Percentiles rank a stretch among this genome's conserved stretches.
These are phyloP conservation scores for Lepraria neglecta DNA, from an alignment of 495 filamentous ascomycete species.

Conservation along the genomic window DNA sequence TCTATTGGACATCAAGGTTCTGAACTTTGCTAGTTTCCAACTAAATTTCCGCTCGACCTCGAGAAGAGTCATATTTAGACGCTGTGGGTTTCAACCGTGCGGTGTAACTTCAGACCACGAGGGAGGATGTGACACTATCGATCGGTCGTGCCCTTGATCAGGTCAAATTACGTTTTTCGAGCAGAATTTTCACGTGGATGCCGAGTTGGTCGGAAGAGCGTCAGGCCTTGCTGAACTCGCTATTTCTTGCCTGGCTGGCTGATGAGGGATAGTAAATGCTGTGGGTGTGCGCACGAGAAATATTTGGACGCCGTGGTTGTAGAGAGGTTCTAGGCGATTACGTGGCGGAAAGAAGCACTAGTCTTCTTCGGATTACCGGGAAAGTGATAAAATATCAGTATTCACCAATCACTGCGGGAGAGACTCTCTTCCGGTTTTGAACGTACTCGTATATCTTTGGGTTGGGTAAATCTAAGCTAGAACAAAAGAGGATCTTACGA, in stretches of 20 bases:
- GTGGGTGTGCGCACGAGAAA: no score
- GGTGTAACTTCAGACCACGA: no score
- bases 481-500: background rate
- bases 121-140: background rate
- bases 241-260: background rate
- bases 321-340: no score
- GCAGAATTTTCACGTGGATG: background rate
- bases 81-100: background rate
- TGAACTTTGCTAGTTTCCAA: slow-evolving; percentile 1
- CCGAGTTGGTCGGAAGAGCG: background rate
- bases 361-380: background rate
- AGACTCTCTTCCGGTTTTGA: no score
- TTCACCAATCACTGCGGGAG: no score
- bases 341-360: no score
- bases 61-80: slow-evolving; percentile 26
- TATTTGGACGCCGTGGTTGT: no score
- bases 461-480: background rate
- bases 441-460: background rate
- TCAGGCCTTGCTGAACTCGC: background rate
- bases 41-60: slow-evolving; percentile 1
- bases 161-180: background rate
- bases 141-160: background rate
- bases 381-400: no score
- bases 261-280: no score
- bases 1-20: slow-evolving; percentile 3